Conservation (phyloP, 2,329 filamentous ascomycete genomes). For the Talaromyces rugulosus region DNA sequence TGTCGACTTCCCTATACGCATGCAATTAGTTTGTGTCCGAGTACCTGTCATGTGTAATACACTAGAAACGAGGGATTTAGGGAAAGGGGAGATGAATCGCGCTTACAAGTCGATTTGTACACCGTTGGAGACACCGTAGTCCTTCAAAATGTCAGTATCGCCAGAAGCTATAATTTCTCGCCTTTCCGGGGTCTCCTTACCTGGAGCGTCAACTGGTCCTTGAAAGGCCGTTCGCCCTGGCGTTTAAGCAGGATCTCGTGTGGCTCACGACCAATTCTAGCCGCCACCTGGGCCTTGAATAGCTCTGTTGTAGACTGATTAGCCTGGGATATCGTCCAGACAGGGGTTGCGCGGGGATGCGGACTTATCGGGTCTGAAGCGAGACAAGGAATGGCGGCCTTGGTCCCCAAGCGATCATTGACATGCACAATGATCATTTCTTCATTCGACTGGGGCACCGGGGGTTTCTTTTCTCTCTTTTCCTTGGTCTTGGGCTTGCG, state of each 20-base stretch:
- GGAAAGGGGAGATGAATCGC: conserved; percentile 2
- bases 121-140: conserved; percentile 92
- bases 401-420: conserved; percentile 95
- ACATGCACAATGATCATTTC: conserved; percentile 93
- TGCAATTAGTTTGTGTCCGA: conserved; percentile 21
- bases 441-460: conserved; percentile 46
- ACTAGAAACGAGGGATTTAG: not conserved
- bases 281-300: conserved; percentile 89
- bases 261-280: conserved; percentile 79
- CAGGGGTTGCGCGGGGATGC: conserved; percentile 17
- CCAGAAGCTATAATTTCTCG: not conserved
- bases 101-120: conserved; percentile 55
- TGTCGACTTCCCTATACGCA: conserved; percentile 41
- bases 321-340: conserved; percentile 12
- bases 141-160: conserved; percentile 47
- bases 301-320: conserved; percentile 44
- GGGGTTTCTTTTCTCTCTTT: conserved; percentile 28
- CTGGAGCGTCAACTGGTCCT: conserved; percentile 72
- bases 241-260: conserved; percentile 89
- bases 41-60: not conserved
- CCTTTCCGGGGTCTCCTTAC: not conserved
- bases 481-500: conserved; percentile 20
- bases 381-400: conserved; percentile 85
- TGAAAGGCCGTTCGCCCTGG: conserved; percentile 89
- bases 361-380: conserved; percentile 71